phyloP scores from a whole-genome alignment of 2,329 filamentous ascomycete species.

The Aspergillus pseudoglaucus region DNA sequence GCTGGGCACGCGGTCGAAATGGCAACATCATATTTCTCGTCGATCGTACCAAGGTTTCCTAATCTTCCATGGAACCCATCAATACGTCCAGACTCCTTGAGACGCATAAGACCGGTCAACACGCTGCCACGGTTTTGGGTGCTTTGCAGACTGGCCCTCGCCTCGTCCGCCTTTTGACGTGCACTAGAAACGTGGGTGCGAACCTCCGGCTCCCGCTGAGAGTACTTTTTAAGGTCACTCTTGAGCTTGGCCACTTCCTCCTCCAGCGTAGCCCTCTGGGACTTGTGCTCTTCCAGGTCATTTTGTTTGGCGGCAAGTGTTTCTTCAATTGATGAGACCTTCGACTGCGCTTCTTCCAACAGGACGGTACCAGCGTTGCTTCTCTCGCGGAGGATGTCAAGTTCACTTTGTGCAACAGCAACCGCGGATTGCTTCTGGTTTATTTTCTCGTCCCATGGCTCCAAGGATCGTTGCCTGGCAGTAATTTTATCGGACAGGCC shows the following conservation, averaged over 20 bases:
- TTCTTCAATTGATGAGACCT: conserved; percentile 67
- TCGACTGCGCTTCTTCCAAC: conserved; percentile 73
- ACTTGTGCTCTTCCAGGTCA: conserved; percentile 70
- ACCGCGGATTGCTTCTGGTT: conserved; percentile 93
- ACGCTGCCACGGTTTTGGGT: conserved; percentile 93
- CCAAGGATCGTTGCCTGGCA: conserved; percentile 83
- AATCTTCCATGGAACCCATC: conserved; percentile 95
- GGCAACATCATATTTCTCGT: conserved; percentile 91
- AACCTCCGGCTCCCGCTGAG: conserved; percentile 71
- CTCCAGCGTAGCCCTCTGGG: conserved; percentile 64
- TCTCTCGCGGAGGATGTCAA: conserved; percentile 84
- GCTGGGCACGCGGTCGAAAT: conserved; percentile 92
- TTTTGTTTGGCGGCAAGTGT: conserved; percentile 62
- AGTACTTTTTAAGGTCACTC: conserved; percentile 64
- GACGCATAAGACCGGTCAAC: conserved; percentile 80
- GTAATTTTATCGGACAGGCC: conserved; percentile 89
- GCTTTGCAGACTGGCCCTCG: conserved; percentile 78
- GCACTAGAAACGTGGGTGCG: conserved; percentile 80
- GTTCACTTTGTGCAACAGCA: conserved; percentile 88
- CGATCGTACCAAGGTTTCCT: conserved; percentile 88
- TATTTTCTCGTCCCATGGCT: conserved; percentile 96
- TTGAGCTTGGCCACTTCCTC: conserved; percentile 68
- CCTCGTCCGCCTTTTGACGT: conserved; percentile 92
- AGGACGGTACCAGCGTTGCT: conserved; percentile 80
- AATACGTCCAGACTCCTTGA: conserved; percentile 93